Base-by-base conservation (phyloP, 164 flowering plant genomes). In the Vitis riparia region DNA sequence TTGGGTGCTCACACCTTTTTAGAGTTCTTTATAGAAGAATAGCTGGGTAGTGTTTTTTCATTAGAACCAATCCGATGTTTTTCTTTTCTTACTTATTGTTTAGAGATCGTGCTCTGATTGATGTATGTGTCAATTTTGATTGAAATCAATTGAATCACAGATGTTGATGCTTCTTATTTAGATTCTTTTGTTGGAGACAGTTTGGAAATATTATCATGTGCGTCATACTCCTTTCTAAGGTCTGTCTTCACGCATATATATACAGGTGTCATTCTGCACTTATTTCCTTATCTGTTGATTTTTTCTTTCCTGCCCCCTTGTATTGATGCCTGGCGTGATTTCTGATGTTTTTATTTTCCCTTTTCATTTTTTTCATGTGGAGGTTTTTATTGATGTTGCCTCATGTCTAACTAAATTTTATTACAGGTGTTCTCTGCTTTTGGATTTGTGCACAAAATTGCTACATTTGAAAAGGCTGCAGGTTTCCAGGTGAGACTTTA, bases 401-500 rank as follows among this genome's bases (percentile, higher is more conserved):
- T 63, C n/a, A 62, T 61, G 29, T 74, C 73, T 69, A 52, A 63
- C 51, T 63, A 52, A 59, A 61, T 8, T 2, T 55, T 61, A 29
- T 82, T 79, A 61, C 80, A 93, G 98, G 97, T 93, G 14, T 93
- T 93, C 71, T 93, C 98, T 65, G 95, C 97, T 62, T 93, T 93
- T 87, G 98, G 98, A 1, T 90, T 88, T 75, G 98, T 93, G 69
- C 98, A 91, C 75, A 93, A 93, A 81, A 90, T 93, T 71, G 94
- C 98, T 61, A 93, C 98, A 55, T 93, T 93, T 75, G 98, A 93
- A 66, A 93, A 93, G 77, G 89, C 95, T 74, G 97, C 97, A 60
- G 97, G 98, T 52, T 93, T 93, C 77, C 98, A 93, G 95, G 98
- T 90, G 9, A 67, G 75, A 14, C 17, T 11, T 59, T 50, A 30